Evolutionary conservation across 345 rosid genomes (phyloP), one percentile per base, ranked within the genome.

Genomic region (Carallia pectinifolia): DNA sequence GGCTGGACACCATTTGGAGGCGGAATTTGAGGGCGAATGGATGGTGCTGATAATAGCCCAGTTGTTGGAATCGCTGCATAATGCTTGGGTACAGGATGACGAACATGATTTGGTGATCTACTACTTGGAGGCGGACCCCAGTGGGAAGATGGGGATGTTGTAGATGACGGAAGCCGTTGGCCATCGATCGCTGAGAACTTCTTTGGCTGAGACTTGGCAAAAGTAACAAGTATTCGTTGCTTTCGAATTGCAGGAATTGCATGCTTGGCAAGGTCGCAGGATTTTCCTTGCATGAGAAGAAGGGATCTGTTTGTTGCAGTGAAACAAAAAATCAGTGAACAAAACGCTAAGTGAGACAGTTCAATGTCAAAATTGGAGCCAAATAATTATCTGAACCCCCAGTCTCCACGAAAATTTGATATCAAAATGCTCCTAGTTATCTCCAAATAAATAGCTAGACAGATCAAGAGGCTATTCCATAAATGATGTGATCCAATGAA

Each of bases 211-310:
- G 81, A 83, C 74, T 84, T 92, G 53, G 85, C 80, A 70, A 95
- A 95, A 60, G 97, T 90, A 61, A 95, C 64, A 37, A 95, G 89
- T 37, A 90, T 74, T n/a, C 98, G 84, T 64, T 89, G 92, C 74
- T 86, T 89, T 66, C 84, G 82, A 33, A 80, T 66, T 16, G 90
- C 74, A 2, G 90, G 83, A 74, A 92, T 83, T 47, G 99, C 97
- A 81, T 86, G 92, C 74, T 74, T 95, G 3, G 94, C 85, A 70
- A 82, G 78, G 75, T 95, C 91, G 48, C 91, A 86, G 12, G 93
- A 86, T 64, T 81, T 88, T 75, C 97, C 97, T 84, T 92, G 89
- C 81, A 90, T 84, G 80, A 80, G 65, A 66, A 92, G 82, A 37
- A 90, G 83, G 52, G 91, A 86, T 75, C 97, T 95, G 87, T 79